phyloP scores from a whole-genome alignment of 345 rosid genomes.

The Eucalyptus albens region DNA sequence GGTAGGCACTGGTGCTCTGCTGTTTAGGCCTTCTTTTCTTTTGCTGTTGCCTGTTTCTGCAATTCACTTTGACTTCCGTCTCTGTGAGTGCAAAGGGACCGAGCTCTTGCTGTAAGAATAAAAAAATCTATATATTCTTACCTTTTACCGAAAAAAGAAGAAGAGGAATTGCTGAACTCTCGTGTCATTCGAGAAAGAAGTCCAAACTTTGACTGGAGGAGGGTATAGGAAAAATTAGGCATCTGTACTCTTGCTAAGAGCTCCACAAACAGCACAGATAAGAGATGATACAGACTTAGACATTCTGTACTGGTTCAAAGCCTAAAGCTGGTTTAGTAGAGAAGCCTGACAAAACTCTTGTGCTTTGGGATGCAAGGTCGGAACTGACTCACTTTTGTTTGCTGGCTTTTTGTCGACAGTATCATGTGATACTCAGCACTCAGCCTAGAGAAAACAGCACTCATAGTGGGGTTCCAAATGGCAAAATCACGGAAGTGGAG shows the following conservation, averaged over 20 bases:
- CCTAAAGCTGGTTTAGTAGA: neutral
- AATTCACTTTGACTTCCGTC: too few species aligned
- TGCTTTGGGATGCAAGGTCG: neutral
- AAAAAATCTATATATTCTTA: too few species aligned
- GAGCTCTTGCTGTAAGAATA: too few species aligned
- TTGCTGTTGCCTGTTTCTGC: too few species aligned
- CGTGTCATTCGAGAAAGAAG: neutral
- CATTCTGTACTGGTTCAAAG: neutral
- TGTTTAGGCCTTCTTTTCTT: too few species aligned
- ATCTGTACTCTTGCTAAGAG: neutral
- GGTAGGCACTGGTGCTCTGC: too few species aligned
- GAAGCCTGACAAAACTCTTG: neutral
- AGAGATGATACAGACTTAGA: neutral
- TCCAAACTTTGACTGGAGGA: neutral
- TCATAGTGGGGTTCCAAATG: neutral
- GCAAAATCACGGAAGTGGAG: neutral
- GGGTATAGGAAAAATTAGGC: neutral
- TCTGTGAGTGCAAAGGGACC: too few species aligned
- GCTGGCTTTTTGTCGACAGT: neutral
- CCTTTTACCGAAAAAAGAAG: too few species aligned
- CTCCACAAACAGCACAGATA: neutral
- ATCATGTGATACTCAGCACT: neutral
- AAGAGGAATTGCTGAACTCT: neutral
- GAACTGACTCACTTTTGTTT: neutral
- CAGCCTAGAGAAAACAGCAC: neutral